A percentile compares a stretch with the other conserved stretches of the same genome.
These are phyloP conservation scores for Ettlia oleoabundans DNA, from an alignment of 139 green algal species.

Conservation along the genomic window DNA sequence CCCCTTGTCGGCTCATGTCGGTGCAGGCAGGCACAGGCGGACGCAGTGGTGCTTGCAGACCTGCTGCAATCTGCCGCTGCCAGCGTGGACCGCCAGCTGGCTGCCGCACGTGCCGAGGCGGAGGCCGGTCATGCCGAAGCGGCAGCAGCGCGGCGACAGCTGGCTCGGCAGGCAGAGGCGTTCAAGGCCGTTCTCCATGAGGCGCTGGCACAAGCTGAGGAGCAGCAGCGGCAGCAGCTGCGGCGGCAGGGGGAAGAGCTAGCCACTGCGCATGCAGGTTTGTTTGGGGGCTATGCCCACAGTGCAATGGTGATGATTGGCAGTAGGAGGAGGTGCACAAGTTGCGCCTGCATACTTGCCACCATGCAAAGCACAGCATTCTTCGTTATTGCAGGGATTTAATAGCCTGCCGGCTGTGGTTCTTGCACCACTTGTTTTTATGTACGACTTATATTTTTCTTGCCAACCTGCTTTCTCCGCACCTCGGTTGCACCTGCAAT, in stretches of 20 bases:
- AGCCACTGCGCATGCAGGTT: constrained; percentile 30
- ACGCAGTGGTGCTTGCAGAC: constrained; percentile 23
- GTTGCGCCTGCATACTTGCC: neutral
- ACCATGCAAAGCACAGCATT: neutral
- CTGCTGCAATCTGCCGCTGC: constrained; percentile 7
- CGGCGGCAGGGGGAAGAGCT: constrained; percentile 40
- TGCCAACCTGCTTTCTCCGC: neutral
- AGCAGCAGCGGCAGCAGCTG: constrained; percentile 38
- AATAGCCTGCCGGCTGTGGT: too few relatives aligned
- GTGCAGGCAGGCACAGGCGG: constrained; percentile 40
- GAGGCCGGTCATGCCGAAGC: constrained; percentile 7
- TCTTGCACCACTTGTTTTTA: too few relatives aligned
- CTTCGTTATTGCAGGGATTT: too few relatives aligned
- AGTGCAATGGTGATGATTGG: too few relatives aligned
- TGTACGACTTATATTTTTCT: too few relatives aligned
- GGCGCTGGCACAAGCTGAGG: constrained; percentile 12
- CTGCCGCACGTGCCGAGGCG: neutral
- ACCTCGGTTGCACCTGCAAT: neutral
- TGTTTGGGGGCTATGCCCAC: too few relatives aligned
- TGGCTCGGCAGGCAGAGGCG: constrained; percentile 4
- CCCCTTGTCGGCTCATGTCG: neutral
- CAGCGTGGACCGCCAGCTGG: constrained; percentile 16
- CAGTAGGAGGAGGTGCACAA: neutral
- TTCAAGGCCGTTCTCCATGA: constrained; percentile 3
- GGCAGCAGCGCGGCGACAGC: constrained; percentile 18